These are phyloP conservation scores for Physocladia obscura DNA, from an alignment of 192 early-diverging fungal genomes.

Conservation along the genomic window DNA sequence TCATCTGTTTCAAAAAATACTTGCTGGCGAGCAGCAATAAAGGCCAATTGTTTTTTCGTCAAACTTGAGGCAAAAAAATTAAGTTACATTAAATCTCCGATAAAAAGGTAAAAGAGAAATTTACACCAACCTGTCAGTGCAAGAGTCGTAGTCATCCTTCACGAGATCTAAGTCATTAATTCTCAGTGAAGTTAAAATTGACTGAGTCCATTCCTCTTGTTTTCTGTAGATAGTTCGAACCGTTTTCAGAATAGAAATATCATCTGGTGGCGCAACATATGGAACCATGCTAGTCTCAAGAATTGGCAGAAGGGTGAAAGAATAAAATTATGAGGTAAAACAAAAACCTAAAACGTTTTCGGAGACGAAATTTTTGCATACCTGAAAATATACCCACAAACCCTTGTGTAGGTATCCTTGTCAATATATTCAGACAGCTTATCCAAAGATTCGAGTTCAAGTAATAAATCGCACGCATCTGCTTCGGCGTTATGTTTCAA, in stretches of 20 bases:
- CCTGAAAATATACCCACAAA: slow-evolving; percentile 93
- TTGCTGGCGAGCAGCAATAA: slow-evolving; percentile 87
- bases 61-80: slow-evolving; percentile 39
- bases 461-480: slow-evolving; percentile 93
- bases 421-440: slow-evolving; percentile 81
- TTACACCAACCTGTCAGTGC: slow-evolving; percentile 70
- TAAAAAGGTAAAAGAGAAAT: too few species aligned
- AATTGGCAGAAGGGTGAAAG: not conserved
- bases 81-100: not conserved
- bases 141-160: slow-evolving; percentile 81
- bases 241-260: slow-evolving; percentile 77
- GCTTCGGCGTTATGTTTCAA: slow-evolving; percentile 97
- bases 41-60: slow-evolving; percentile 94
- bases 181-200: slow-evolving; percentile 81
- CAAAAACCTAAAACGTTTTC: not conserved
- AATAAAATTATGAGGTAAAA: slow-evolving; percentile 46
- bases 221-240: slow-evolving; percentile 89
- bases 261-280: slow-evolving; percentile 87
- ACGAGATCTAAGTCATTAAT: slow-evolving; percentile 81
- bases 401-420: slow-evolving; percentile 88
- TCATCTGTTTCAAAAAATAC: slow-evolving; percentile 77
- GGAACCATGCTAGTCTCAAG: slow-evolving; percentile 54
- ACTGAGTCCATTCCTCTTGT: slow-evolving; percentile 76
- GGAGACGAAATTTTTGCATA: slow-evolving; percentile 31
- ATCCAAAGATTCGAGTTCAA: slow-evolving; percentile 85